Percentiles rank a stretch among this genome's conserved stretches.
phyloP scores from a whole-genome alignment of 306 rosid species.

The Sicyos edulis region DNA sequence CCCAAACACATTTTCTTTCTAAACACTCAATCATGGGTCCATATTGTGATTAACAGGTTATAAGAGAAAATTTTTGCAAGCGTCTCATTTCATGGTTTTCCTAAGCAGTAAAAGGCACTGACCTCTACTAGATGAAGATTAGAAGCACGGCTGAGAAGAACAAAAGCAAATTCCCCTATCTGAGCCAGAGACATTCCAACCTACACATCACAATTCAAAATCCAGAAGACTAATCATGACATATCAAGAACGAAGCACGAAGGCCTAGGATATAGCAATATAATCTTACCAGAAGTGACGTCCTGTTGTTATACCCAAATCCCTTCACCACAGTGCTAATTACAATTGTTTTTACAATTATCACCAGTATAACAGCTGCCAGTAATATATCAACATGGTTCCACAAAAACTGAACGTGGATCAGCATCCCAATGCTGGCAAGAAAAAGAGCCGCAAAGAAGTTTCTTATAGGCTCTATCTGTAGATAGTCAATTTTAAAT shows the following conservation, averaged over 20 bases:
- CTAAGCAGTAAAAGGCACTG: constrained; percentile 22
- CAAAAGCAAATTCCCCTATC: constrained; percentile 96
- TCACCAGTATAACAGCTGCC: constrained; percentile 90
- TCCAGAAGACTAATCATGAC: constrained; percentile 16
- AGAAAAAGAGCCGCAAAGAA: constrained; percentile 94
- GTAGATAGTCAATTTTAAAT: constrained; percentile 21
- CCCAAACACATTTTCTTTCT: neutral
- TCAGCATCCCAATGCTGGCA: constrained; percentile 99
- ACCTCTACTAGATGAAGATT: constrained; percentile 97
- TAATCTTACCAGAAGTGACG: constrained; percentile 78
- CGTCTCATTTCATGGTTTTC: neutral
- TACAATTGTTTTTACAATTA: constrained; percentile 70
- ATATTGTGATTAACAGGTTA: neutral
- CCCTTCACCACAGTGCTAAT: constrained; percentile 84
- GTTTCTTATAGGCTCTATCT: constrained; percentile 98
- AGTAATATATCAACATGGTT: constrained; percentile 91
- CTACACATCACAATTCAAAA: constrained; percentile 50
- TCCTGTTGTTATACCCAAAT: constrained; percentile 88
- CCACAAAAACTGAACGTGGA: constrained; percentile 98
- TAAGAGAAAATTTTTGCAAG: neutral
- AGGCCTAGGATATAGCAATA: neutral
- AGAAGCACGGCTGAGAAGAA: constrained; percentile 98
- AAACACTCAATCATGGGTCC: neutral
- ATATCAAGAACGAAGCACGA: neutral
- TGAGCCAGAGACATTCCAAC: constrained; percentile 98